Evolutionary conservation across 805 yeast genomes (phyloP), one percentile per base, ranked within the genome.

Genomic region (Starmerella apis): DNA sequence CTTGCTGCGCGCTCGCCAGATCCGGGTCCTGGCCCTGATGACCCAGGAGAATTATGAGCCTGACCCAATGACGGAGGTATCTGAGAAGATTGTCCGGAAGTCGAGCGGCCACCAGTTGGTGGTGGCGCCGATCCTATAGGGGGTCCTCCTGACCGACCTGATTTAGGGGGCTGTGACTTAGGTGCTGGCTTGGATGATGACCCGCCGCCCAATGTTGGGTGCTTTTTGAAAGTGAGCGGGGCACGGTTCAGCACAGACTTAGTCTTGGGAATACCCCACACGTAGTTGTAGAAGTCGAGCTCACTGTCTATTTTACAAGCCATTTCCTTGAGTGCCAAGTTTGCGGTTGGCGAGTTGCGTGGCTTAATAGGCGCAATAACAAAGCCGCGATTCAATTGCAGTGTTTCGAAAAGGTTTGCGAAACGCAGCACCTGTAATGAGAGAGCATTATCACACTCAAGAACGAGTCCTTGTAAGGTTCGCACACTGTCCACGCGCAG

Each of bases 401-500:
- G 73, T 19, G 86, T 84, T 67, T 90, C 97, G 47, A 80, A 77
- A 74, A 86, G 83, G 27, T 90, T 84, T 3, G 96, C 81, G 65
- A 82, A 90, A 62, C 87, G 86, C 59, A 85, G 90, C 49, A 92
- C 70, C 66, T 90, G 96, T 46, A 88, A 78, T 54, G 86, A 78
- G 73, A 90, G 70, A 9, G 96, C 97, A 44, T 86, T 79, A 65
- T 92, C 97, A 62, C 86, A 74, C 65, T 90, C 96, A 55, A 88
- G 70, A 50, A 87, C 80, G 55, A 86, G 70, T 62, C 84, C 81
- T 62, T 81, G 83, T 53, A 92, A 71, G 55, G 78, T 80, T 52
- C 77, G 75, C 5, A 86, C 79, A 35, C 77, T 76, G 50, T 76
- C 79, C 7, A 97, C 98, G 58, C 98, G 76, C 61, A 82, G 83